Evolutionary conservation across 1,139 yeast genomes (phyloP), one percentile per base, ranked within the genome.

Genomic region (Debaryomyces nepalensis): DNA sequence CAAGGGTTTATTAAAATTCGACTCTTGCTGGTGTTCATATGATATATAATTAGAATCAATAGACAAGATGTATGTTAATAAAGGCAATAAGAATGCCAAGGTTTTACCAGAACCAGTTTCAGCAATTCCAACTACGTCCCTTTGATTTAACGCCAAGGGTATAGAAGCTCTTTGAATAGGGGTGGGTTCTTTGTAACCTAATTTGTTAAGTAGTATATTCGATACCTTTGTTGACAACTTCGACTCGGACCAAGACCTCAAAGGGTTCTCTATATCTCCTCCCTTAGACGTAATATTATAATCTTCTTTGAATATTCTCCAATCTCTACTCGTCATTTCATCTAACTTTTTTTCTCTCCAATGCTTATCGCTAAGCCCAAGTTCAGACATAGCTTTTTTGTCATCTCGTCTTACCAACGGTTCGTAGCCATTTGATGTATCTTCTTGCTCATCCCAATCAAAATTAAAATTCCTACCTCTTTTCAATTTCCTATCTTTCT

Each of bases 31-130:
- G 40, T 66, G 73, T 44, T 70, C 76, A 43, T 49, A 62, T 26
- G 59, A 49, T 42, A 70, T 45, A 45, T 64, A 72, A 32, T 73
- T 75, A 4, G 48, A 37, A 39, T 71, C 77, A 6, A 70, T 60
- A 1, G 55, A 48, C 44, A 77, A 50, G 9, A 88, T 67, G 49
- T 83, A 84, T 4, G 81, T 61, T 5, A 89, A 57, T 39, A 89
- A 64, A 0, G 99, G 98, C 2, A 91, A 65, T 20, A 87, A 66
- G 62, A 85, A 93, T 7, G 96, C 87, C 21, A 90, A 70, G 0
- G 99, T 93, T 59, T 93, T 93, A 57, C 98, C 99, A 0, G 96
- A 87, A 18, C 98, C 99, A 0, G 99, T 93, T 52, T 90, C 93
- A 0, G 98, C 97, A n/a, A 91, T 79, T 19, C 97, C 98, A 19